Evolutionary conservation across 106 monocot genomes (phyloP).

Genomic region (Allium sativum): DNA sequence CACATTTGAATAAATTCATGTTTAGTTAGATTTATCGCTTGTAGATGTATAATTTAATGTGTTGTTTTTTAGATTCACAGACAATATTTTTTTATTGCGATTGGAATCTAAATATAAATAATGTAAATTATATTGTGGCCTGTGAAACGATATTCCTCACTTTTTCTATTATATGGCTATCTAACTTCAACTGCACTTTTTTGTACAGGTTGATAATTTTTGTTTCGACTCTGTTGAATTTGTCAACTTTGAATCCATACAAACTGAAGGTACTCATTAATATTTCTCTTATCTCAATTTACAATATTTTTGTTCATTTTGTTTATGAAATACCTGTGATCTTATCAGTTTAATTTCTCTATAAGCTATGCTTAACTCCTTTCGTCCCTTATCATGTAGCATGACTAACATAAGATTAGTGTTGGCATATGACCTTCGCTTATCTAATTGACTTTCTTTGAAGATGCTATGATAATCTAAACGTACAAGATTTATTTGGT

Average conservation of each 20-base stretch:
- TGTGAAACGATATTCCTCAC: not conserved
- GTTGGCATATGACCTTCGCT: not conserved
- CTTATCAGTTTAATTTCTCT: not conserved
- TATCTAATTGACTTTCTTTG: not conserved
- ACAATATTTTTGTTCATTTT: not conserved
- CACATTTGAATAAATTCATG: no score
- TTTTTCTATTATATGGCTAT: not conserved
- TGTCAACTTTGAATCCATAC: slow-evolving; percentile 33
- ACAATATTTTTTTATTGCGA: no score
- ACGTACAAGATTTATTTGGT: no score
- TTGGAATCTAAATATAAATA: no score
- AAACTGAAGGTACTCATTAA: slow-evolving; percentile 29
- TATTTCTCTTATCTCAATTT: not conserved
- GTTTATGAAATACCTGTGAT: not conserved
- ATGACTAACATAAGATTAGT: not conserved
- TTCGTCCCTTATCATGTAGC: not conserved
- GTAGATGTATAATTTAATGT: no score
- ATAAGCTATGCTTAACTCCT: not conserved
- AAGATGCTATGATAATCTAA: no score
- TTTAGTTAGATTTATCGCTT: no score
- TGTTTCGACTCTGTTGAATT: slow-evolving; percentile 58
- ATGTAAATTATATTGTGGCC: slow-evolving; percentile 8
- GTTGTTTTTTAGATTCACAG: no score
- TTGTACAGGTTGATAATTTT: slow-evolving; percentile 20
- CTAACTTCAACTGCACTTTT: no score